A percentile compares a stretch with the other conserved stretches of the same genome.
Evolutionary conservation across 805 yeast species (phyloP).

Genomic region (Cyberlindnera samutprakarnensis): DNA sequence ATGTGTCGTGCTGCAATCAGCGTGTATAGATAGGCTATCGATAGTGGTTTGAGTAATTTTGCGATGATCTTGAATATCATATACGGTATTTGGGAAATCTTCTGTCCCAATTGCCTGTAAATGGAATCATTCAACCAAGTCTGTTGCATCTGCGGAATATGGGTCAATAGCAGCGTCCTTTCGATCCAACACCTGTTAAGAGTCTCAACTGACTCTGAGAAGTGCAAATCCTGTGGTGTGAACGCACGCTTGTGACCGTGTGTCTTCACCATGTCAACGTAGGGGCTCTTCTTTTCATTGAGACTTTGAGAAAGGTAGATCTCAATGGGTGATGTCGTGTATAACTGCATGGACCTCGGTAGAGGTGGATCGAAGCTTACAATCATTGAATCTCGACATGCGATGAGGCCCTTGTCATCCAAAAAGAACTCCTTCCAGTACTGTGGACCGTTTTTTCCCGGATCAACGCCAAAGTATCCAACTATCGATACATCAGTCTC

Average conservation of each 20-base stretch:
- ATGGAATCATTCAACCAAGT: conserved; percentile 12
- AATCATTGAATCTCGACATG: conserved; percentile 22
- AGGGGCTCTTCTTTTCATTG: too few relatives aligned
- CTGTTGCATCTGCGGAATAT: conserved; percentile 9
- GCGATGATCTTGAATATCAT: background rate
- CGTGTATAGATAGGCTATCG: conserved; percentile 4
- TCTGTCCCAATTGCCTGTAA: too few relatives aligned
- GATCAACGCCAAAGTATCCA: conserved; percentile 6
- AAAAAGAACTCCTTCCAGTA: too few relatives aligned
- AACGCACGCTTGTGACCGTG: conserved; percentile 6
- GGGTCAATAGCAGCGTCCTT: conserved; percentile 6
- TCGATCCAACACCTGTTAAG: conserved; percentile 17
- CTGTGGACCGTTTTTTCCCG: too few relatives aligned
- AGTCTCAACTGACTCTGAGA: conserved; percentile 7
- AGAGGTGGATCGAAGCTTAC: conserved; percentile 67
- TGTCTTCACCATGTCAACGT: conserved; percentile 3
- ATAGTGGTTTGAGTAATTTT: conserved; percentile 5
- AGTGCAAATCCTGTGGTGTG: conserved; percentile 6
- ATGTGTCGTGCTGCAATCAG: conserved; percentile 11
- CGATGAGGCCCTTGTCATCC: too few relatives aligned
- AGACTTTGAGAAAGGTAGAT: conserved; percentile 37
- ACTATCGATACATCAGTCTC: conserved; percentile 3
- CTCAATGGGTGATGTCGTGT: conserved; percentile 64
- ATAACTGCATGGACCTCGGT: conserved; percentile 65
- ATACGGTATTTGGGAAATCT: background rate